phyloP scores from a whole-genome alignment of 306 rosid genomes.

The Vigna trinervia region DNA sequence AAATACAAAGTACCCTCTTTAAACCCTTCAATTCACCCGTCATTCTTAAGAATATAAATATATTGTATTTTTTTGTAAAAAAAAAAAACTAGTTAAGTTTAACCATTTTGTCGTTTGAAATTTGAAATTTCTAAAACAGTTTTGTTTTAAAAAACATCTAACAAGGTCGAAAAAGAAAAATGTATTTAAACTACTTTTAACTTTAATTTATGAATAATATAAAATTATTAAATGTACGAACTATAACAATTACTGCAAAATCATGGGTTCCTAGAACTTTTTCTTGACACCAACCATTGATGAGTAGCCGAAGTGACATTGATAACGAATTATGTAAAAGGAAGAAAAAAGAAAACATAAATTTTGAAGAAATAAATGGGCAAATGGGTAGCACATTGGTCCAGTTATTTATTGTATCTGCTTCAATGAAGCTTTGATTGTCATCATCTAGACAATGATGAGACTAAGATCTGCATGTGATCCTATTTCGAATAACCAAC shows the following conservation, averaged over 20 bases:
- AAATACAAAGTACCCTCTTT: too few species aligned
- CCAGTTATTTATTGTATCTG: slow-evolving; percentile 27
- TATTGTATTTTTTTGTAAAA: too few species aligned
- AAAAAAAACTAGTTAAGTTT: too few species aligned
- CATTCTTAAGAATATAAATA: too few species aligned
- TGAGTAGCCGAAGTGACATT: neutral
- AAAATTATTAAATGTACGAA: too few species aligned
- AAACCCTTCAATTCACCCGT: too few species aligned
- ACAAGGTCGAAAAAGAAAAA: too few species aligned
- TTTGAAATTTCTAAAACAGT: too few species aligned
- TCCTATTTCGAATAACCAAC: slow-evolving; percentile 13
- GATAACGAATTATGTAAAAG: neutral
- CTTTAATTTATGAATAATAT: too few species aligned
- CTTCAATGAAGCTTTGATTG: slow-evolving; percentile 33
- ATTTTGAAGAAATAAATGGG: neutral
- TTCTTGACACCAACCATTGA: neutral
- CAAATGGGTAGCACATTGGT: slow-evolving; percentile 17
- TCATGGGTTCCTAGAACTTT: neutral
- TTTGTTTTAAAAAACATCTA: too few species aligned
- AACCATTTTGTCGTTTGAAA: too few species aligned
- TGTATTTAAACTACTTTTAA: too few species aligned
- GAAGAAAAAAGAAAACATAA: neutral
- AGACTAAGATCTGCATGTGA: slow-evolving; percentile 42
- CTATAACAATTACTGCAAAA: neutral
- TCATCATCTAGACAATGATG: slow-evolving; percentile 37